A percentile compares a stretch with the other conserved stretches of the same genome.
Evolutionary conservation across 129 eudicot species (phyloP).

Genomic region (carrot (Daucus carota)): DNA sequence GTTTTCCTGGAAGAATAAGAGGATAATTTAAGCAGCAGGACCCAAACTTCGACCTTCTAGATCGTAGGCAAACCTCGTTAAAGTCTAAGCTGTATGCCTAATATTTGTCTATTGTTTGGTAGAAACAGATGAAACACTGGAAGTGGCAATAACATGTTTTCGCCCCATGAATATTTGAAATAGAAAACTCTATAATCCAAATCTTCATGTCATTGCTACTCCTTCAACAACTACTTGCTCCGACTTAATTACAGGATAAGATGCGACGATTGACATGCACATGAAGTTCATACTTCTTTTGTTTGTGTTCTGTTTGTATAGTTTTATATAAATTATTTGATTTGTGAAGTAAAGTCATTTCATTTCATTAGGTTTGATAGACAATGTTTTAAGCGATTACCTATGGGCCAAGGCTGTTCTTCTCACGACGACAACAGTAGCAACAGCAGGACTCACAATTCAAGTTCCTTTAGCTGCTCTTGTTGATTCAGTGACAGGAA

Average conservation of each 20-base stretch:
- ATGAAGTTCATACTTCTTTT: not conserved
- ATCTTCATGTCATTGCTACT: too few relatives aligned
- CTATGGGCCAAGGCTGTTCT: constrained; percentile 97
- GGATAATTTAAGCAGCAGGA: too few relatives aligned
- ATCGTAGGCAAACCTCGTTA: not conserved
- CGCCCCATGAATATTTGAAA: too few relatives aligned
- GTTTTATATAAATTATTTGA: not conserved
- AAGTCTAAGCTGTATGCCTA: not conserved
- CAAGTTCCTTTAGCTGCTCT: constrained; percentile 91
- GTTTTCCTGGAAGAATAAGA: too few relatives aligned
- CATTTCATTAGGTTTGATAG: constrained; percentile 56
- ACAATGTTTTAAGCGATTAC: constrained; percentile 88
- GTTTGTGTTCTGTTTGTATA: not conserved
- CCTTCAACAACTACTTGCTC: not conserved
- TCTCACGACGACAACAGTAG: constrained; percentile 93
- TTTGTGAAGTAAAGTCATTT: not conserved
- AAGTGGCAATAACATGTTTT: not conserved
- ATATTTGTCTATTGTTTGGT: not conserved
- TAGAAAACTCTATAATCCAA: too few relatives aligned
- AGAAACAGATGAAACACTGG: not conserved
- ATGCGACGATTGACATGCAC: not conserved
- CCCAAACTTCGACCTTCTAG: not conserved
- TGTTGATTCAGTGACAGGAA: constrained; percentile 70
- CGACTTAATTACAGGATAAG: not conserved
- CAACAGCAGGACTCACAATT: constrained; percentile 94